Conservation (phyloP, 805 yeast genomes). For the Wickerhamiella australiensis region DNA sequence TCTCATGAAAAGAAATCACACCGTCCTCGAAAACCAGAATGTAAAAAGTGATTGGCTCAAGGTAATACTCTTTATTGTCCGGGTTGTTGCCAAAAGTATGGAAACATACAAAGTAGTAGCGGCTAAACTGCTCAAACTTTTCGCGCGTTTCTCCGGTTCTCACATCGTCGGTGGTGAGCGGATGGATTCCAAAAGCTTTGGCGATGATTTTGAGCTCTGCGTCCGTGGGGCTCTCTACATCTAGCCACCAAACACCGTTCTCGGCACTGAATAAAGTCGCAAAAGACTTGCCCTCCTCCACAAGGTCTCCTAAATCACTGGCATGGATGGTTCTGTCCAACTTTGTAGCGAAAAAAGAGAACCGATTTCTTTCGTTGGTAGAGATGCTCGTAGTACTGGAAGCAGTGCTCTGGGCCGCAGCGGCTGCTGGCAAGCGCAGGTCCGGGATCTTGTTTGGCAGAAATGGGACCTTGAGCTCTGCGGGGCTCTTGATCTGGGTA, state of each 20-base stretch:
- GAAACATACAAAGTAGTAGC: constrained; percentile 88
- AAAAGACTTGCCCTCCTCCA: constrained; percentile 43
- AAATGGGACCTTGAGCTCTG: constrained; percentile 13
- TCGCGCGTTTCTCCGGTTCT: constrained; percentile 94
- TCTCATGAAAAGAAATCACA: constrained; percentile 42
- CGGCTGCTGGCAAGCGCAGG: constrained; percentile 10
- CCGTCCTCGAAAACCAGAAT: constrained; percentile 48
- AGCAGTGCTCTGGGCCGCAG: background rate
- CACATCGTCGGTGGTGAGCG: constrained; percentile 94
- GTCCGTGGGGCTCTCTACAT: constrained; percentile 88
- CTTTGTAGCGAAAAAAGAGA: constrained; percentile 67
- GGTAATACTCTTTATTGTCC: constrained; percentile 45
- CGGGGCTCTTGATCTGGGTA: constrained; percentile 12
- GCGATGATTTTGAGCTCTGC: constrained; percentile 84
- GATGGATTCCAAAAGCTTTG: constrained; percentile 93
- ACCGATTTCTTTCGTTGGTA: constrained; percentile 35
- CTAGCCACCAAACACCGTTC: constrained; percentile 88
- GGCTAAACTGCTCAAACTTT: constrained; percentile 69
- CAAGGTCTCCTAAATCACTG: constrained; percentile 63
- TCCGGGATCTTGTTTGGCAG: constrained; percentile 9
- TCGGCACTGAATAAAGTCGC: constrained; percentile 54
- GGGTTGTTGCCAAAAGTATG: constrained; percentile 81
- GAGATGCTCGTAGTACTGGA: background rate
- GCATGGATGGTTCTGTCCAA: constrained; percentile 80
- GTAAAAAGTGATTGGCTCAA: constrained; percentile 45